Evolutionary conservation across 371 early-diverging fungal species (phyloP), one percentile per base, ranked within the genome.

Genomic region (Nematocida sp.): DNA sequence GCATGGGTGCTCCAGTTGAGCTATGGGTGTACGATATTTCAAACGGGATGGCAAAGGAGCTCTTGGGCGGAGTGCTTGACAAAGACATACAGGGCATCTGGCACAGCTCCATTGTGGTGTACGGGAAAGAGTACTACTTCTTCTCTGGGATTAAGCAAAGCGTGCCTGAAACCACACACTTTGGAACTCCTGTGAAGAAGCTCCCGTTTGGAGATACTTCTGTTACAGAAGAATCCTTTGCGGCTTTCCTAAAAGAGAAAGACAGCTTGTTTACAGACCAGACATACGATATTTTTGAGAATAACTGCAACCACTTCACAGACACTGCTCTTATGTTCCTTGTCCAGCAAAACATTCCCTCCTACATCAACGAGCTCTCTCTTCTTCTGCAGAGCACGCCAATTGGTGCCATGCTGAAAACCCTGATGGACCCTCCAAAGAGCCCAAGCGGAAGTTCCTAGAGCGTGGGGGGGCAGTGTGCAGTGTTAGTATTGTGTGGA

Each of bases 91-190:
- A 76, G 2, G 82, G 79, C 8, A 79, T 84, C 11, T 84, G 82
- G 81, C 95, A 94, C 80, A 94, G 93, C 0, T 87, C 91, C 0
- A 88, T 94, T 2, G 91, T 92, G 29, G 87, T 90, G 32, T 91
- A 85, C 80, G 91, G 88, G 1, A 84, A 80, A 43, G 96, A 95
- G 76, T 88, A 87, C 78, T 91, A 83, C 80, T 94, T 87, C 78
- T 90, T 90, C 17, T 87, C 87, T 76, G 91, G 91, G 31, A 80
- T 83, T 41, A 36, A 36, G 51, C 57, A 46, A 13, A 57, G 50
- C 3, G 17, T 13, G 1, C 80, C 82, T 1, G 76, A 70, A 34
- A 77, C 17, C 17, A 75, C 78, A 2, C 48, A 13, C n/a, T 77
- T 76, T 64, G 79, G 79, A 4, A 46, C 38, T 2, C 78, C 66